A percentile compares a stretch with the other conserved stretches of the same genome.
phyloP scores from a whole-genome alignment of 1,284 basidiomycete species.

The Apiotrichum veenhuisii region DNA sequence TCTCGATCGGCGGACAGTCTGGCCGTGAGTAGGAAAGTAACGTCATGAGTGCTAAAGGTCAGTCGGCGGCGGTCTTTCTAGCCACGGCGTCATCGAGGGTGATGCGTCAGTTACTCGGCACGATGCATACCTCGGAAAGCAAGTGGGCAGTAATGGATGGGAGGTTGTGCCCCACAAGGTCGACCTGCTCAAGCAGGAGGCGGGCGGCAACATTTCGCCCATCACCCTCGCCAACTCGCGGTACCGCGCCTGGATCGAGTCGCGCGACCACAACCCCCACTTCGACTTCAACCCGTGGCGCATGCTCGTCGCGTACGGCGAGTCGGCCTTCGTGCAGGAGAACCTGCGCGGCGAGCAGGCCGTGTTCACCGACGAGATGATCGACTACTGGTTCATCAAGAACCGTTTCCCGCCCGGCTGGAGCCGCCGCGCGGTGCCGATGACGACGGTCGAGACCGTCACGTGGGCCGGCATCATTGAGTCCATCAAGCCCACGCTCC shows the following conservation, averaged over 20 bases:
- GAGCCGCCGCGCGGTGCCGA: slow-evolving; percentile 14
- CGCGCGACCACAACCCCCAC: slow-evolving; percentile 13
- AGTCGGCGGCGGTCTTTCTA: slow-evolving; percentile 13
- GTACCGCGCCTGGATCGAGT: slow-evolving; percentile 12
- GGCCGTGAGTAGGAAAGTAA: background rate
- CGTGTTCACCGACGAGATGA: slow-evolving; percentile 9
- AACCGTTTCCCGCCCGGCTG: slow-evolving; percentile 22
- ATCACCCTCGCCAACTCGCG: slow-evolving; percentile 12
- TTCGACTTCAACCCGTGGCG: slow-evolving; percentile 25
- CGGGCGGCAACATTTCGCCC: slow-evolving; percentile 8
- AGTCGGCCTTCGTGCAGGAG: slow-evolving; percentile 19
- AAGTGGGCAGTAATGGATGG: slow-evolving; percentile 11
- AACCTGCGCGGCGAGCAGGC: slow-evolving; percentile 13
- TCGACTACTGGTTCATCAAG: slow-evolving; percentile 17
- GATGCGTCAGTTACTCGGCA: slow-evolving; percentile 21
- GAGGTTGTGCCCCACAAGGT: slow-evolving; percentile 4
- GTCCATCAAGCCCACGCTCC: slow-evolving; percentile 11
- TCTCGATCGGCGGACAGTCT: slow-evolving; percentile 23
- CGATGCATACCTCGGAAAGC: slow-evolving; percentile 8
- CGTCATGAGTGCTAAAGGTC: too few species aligned
- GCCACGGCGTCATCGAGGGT: slow-evolving; percentile 21
- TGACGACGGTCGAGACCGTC: slow-evolving; percentile 15
- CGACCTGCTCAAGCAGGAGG: slow-evolving; percentile 10
- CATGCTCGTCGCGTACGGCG: slow-evolving; percentile 21
- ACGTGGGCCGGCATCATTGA: slow-evolving; percentile 14